Percentiles rank a stretch among this genome's conserved stretches.
Evolutionary conservation across 306 rosid species (phyloP).

Genomic region (Psophocarpus tetragonolobus): DNA sequence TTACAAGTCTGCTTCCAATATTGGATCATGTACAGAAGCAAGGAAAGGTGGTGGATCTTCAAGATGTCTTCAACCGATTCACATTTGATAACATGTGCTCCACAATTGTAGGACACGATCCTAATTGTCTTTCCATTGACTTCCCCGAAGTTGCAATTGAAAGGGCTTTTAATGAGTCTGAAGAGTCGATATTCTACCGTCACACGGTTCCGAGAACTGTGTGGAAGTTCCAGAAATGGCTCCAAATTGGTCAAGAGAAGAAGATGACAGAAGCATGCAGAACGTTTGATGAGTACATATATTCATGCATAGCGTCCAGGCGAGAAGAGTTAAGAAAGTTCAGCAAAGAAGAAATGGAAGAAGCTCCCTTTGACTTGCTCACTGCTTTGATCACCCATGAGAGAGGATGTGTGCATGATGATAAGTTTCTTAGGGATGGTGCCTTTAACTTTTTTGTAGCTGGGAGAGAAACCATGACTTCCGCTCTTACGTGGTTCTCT

Average conservation of each 20-base stretch:
- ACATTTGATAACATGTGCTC: constrained; percentile 43
- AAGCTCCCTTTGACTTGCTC: constrained; percentile 34
- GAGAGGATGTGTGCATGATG: not conserved
- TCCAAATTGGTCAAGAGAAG: constrained; percentile 48
- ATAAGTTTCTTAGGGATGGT: constrained; percentile 35
- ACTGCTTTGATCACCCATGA: constrained; percentile 27
- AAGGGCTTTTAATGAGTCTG: constrained; percentile 41
- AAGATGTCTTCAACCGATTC: constrained; percentile 42
- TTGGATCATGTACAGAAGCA: constrained; percentile 10
- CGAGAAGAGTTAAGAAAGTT: not conserved
- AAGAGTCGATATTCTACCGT: constrained; percentile 35
- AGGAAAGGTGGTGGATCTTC: constrained; percentile 32
- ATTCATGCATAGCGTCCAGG: constrained; percentile 38
- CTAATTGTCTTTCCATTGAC: constrained; percentile 39
- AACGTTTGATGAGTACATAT: constrained; percentile 36
- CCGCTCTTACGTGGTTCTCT: constrained; percentile 27
- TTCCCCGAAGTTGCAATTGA: constrained; percentile 35
- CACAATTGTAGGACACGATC: constrained; percentile 41
- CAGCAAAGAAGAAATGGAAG: not conserved
- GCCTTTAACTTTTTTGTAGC: constrained; percentile 21
- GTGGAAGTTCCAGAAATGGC: constrained; percentile 51
- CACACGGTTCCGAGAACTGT: constrained; percentile 24
- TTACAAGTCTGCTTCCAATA: constrained; percentile 20
- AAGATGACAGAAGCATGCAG: constrained; percentile 31
- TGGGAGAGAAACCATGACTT: constrained; percentile 21